Conservation (phyloP, 2,329 filamentous ascomycete genomes). For the Ophiostoma sp. region DNA sequence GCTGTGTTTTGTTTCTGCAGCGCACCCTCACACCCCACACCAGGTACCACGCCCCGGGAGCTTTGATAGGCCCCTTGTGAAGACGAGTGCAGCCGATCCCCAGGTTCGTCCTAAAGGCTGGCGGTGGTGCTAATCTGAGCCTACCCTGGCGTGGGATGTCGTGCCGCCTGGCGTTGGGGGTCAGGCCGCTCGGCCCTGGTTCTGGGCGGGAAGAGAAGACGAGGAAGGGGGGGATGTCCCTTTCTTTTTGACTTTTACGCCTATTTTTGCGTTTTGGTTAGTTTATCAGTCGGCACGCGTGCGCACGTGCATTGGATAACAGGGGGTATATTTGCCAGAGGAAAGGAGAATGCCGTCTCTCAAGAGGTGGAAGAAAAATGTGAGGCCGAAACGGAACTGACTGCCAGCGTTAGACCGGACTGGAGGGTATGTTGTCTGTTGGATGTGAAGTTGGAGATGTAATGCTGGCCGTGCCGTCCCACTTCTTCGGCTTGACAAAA, state of each 20-base stretch:
- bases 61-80: slow-evolving; percentile 28
- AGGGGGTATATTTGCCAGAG: neutral
- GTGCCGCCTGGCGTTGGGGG: slow-evolving; percentile 23
- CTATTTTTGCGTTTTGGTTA: neutral
- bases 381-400: neutral
- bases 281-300: neutral
- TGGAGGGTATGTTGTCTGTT: neutral
- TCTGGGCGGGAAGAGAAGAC: neutral
- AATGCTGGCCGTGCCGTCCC: slow-evolving; percentile 13
- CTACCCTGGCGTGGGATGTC: slow-evolving; percentile 24
- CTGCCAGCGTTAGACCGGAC: neutral
- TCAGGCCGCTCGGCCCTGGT: neutral
- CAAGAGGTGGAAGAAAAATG: slow-evolving; percentile 1
- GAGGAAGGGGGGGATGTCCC: neutral
- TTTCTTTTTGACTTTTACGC: neutral
- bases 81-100: slow-evolving; percentile 29
- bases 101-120: slow-evolving; percentile 28
- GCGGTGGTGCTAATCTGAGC: slow-evolving; percentile 19
- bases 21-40: slow-evolving; percentile 22
- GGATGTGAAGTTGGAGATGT: neutral
- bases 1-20: slow-evolving; percentile 3
- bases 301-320: neutral
- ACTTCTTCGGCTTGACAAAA: slow-evolving; percentile 20
- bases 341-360: neutral
- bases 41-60: slow-evolving; percentile 25